A percentile compares a stretch with the other conserved stretches of the same genome.
phyloP scores from a whole-genome alignment of 2,329 filamentous ascomycete genomes.

The Colletotrichum magnum region DNA sequence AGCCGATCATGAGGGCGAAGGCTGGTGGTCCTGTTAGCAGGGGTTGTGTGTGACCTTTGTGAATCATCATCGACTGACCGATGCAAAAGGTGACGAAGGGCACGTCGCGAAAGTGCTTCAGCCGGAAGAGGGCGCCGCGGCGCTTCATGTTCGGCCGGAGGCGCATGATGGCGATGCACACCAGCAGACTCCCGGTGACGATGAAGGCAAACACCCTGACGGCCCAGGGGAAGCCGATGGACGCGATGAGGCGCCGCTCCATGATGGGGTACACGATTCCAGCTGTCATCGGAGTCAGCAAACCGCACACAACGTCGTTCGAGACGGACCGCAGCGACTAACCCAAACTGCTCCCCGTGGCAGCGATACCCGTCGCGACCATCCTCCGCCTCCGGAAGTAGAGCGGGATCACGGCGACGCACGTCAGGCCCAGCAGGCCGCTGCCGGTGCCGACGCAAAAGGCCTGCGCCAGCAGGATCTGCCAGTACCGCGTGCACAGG shows the following conservation, averaged over 20 bases:
- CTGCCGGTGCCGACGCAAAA: constrained; percentile 61
- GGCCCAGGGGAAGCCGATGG: constrained; percentile 33
- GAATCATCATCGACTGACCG: constrained; percentile 8
- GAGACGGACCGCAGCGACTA: constrained; percentile 4
- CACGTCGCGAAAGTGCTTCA: constrained; percentile 25
- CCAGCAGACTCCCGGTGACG: constrained; percentile 27
- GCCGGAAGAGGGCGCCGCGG: constrained; percentile 27
- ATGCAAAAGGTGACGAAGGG: constrained; percentile 29
- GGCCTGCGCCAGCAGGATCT: constrained; percentile 61
- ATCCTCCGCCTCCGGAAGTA: constrained; percentile 50
- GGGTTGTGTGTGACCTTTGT: no score
- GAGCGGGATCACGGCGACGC: constrained; percentile 49
- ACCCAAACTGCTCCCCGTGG: constrained; percentile 50
- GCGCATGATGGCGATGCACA: constrained; percentile 31
- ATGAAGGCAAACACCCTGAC: constrained; percentile 33
- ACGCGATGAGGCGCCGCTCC: constrained; percentile 26
- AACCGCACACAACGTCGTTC: background rate
- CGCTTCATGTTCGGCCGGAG: constrained; percentile 33
- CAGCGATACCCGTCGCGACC: constrained; percentile 51
- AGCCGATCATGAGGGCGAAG: constrained; percentile 34
- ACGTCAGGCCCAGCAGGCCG: constrained; percentile 57
- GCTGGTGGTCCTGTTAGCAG: constrained; percentile 7
- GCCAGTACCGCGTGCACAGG: constrained; percentile 57
- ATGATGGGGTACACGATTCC: constrained; percentile 34
- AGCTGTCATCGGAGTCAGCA: constrained; percentile 6